phyloP scores from a whole-genome alignment of 768 basidiomycete species.

The Pleurotus djamor region DNA sequence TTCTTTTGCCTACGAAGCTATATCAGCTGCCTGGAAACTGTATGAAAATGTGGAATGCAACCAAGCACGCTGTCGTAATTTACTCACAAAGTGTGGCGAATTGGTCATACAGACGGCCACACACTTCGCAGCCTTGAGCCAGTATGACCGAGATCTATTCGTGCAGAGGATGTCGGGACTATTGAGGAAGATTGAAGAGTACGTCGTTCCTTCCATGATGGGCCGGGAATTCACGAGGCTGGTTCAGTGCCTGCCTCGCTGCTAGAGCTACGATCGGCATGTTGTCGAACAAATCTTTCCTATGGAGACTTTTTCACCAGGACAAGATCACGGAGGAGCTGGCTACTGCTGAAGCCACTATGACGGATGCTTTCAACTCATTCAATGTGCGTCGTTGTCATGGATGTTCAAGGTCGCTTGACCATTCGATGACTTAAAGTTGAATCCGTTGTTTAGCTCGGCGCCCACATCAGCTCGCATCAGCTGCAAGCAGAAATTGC shows the following conservation, averaged over 20 bases:
- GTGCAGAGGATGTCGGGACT: not conserved
- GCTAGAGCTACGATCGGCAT: conserved; percentile 9
- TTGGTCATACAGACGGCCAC: not conserved
- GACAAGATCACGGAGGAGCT: conserved; percentile 12
- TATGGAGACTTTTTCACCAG: conserved; percentile 17
- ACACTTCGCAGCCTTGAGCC: not conserved
- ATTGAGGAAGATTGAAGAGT: not conserved
- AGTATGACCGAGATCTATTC: not conserved
- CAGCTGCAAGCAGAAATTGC: conserved; percentile 14
- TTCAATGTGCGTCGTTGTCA: conserved; percentile 12
- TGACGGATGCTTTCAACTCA: conserved; percentile 10
- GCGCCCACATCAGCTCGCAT: conserved; percentile 9
- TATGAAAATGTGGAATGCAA: conserved; percentile 3
- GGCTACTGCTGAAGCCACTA: conserved; percentile 10
- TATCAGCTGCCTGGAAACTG: not conserved
- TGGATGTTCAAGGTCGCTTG: too few relatives aligned
- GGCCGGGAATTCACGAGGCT: not conserved
- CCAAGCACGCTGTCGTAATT: not conserved
- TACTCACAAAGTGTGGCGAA: not conserved
- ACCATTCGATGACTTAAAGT: not conserved
- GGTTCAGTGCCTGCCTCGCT: conserved; percentile 11
- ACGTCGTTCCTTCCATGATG: not conserved
- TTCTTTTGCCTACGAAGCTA: not conserved
- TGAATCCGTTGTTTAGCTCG: conserved; percentile 4
- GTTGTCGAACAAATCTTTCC: conserved; percentile 12